Evolutionary conservation across 1,139 yeast genomes (phyloP), one percentile per base, ranked within the genome.

Genomic region (Lodderomyces metapsilosis): DNA sequence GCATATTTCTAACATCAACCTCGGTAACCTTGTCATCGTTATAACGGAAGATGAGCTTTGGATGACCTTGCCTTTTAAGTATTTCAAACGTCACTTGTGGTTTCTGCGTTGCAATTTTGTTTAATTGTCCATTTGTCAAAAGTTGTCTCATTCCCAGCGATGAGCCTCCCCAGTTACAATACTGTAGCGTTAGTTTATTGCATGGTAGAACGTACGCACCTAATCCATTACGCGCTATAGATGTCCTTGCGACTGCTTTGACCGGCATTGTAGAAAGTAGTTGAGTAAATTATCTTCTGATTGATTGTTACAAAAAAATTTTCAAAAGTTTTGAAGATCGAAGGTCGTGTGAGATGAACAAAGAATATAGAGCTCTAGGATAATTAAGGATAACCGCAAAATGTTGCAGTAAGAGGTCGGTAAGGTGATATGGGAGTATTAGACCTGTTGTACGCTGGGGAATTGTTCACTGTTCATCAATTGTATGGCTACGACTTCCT

Each of bases 161-260:
- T 4, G 96, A 86, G 15, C 98, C 98, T 38, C 97, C 98, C 85
- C 94, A 85, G 71, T 89, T 88, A 68, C 96, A 88, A 66, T 83
- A 89, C 47, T 86, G 82, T 42, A 91, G 63, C 10, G 83, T 77
- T 46, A 89, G 74, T 56, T 76, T 79, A 54, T 78, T 79, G 68
- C 96, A 88, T 42, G 88, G 92, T 36, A 71, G 70, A 11, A 88
- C 78, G 57, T 78, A 88, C 1, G 94, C 80, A 5, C 94, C 94
- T 20, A 87, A 73, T 33, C 96, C 97, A 57, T 89, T 89, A 48
- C 89, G 76, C 22, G 86, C 79, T 37, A 73, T 62, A 12, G 89
- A 74, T 1, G 69, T 58, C 53, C 71, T 80, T 32, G 76, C 67
- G 32, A 84, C 67, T 39, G 83, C 76, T 63, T 63, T 72, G 21